These are phyloP conservation scores for Zychaea mexicana DNA, from an alignment of 371 early-diverging fungal species.

Conservation along the genomic window DNA sequence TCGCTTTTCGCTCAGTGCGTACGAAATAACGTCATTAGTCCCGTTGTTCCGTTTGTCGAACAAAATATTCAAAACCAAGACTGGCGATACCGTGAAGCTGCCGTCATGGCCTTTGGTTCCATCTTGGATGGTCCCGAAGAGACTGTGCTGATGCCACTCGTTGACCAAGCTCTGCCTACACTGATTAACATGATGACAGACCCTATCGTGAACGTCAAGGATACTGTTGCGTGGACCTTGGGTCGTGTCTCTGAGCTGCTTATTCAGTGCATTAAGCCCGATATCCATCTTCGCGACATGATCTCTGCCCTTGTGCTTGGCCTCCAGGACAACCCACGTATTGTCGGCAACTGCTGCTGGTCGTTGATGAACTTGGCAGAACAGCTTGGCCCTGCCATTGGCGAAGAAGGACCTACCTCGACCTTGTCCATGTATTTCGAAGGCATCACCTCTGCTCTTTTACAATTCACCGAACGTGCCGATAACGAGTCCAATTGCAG, in stretches of 20 bases:
- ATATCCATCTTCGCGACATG: constrained; percentile 71
- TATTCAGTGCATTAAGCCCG: constrained; percentile 74
- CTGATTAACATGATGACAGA: constrained; percentile 91
- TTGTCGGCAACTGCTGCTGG: constrained; percentile 94
- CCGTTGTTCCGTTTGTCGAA: constrained; percentile 91
- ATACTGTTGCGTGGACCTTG: constrained; percentile 95
- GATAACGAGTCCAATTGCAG: constrained; percentile 81
- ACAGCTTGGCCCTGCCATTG: constrained; percentile 57
- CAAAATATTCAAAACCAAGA: constrained; percentile 77
- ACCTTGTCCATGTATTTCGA: constrained; percentile 83
- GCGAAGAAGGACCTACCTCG: constrained; percentile 62
- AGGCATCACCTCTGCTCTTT: constrained; percentile 71
- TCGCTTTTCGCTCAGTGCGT: constrained; percentile 84
- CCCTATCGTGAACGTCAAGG: constrained; percentile 84
- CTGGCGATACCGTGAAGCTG: constrained; percentile 95
- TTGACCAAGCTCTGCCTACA: constrained; percentile 85
- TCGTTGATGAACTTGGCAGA: constrained; percentile 88
- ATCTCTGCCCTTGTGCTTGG: constrained; percentile 80
- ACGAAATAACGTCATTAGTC: constrained; percentile 73
- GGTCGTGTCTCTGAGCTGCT: constrained; percentile 87
- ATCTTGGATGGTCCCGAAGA: constrained; percentile 92
- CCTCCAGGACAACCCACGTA: constrained; percentile 82
- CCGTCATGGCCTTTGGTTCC: constrained; percentile 97
- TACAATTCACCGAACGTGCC: constrained; percentile 72
- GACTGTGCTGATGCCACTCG: constrained; percentile 69